A percentile compares a stretch with the other conserved stretches of the same genome.
phyloP scores from a whole-genome alignment of 2,329 filamentous ascomycete species.

The Akanthomyces dipterigenus region DNA sequence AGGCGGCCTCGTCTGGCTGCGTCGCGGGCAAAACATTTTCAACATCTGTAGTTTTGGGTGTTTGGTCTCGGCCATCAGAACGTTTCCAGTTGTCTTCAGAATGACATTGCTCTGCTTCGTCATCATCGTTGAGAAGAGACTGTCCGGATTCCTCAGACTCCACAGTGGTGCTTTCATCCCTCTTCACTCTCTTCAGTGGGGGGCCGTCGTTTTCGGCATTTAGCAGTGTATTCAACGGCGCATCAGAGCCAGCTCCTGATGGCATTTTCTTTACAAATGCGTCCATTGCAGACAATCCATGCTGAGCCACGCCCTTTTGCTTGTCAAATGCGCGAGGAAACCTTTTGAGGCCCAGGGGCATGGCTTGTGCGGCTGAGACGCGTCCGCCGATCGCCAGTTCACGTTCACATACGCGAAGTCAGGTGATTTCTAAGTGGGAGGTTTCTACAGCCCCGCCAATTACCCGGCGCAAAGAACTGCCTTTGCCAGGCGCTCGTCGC shows the following conservation, averaged over 20 bases:
- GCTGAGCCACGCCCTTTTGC: background rate
- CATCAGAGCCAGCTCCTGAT: background rate
- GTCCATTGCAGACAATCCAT: constrained; percentile 1
- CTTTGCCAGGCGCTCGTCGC: background rate
- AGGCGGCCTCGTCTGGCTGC: constrained; percentile 61
- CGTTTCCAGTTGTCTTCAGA: constrained; percentile 16
- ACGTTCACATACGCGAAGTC: constrained; percentile 9
- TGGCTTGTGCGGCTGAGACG: background rate
- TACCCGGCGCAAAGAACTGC: background rate
- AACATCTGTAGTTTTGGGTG: constrained; percentile 24
- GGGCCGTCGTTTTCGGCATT: background rate
- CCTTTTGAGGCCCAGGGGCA: background rate
- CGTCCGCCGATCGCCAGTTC: background rate
- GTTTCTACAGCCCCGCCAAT: background rate
- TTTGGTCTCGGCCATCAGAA: background rate
- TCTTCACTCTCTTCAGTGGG: constrained; percentile 27
- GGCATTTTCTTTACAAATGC: constrained; percentile 14
- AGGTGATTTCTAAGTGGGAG: constrained; percentile 7
- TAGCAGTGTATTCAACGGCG: background rate
- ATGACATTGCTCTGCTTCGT: constrained; percentile 19
- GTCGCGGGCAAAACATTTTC: constrained; percentile 59
- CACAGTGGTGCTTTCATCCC: constrained; percentile 18
- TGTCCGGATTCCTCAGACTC: constrained; percentile 19
- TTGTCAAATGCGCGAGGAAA: background rate
- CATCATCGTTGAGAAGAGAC: constrained; percentile 16